Percentiles rank a stretch among this genome's conserved stretches.
Evolutionary conservation across 805 yeast species (phyloP).

Genomic region (Blastobotrys mokoenaii): DNA sequence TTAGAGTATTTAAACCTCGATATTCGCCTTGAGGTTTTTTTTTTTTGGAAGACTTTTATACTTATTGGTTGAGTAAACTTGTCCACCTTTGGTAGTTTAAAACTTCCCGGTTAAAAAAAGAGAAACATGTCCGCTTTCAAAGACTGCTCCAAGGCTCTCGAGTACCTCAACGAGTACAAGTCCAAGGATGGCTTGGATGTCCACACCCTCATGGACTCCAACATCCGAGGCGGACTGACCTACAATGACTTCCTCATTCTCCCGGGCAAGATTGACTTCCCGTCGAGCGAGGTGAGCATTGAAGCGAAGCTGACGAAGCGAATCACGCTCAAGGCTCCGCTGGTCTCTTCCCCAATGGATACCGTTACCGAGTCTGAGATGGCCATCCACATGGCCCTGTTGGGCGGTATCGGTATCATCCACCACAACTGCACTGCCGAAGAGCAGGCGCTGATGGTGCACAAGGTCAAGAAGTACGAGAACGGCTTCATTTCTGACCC

Average conservation of each 20-base stretch:
- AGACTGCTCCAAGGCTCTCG: constrained; percentile 4
- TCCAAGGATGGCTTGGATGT: constrained; percentile 81
- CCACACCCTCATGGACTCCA: constrained; percentile 80
- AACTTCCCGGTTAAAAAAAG: not conserved
- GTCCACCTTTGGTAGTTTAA: no score
- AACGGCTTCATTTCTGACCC: constrained; percentile 97
- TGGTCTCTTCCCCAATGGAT: constrained; percentile 98
- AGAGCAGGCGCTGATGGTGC: constrained; percentile 98
- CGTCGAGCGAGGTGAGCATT: constrained; percentile 66
- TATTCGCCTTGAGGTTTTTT: no score
- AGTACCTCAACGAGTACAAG: constrained; percentile 47
- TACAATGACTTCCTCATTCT: constrained; percentile 92
- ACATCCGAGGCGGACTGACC: constrained; percentile 88
- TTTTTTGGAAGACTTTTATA: no score
- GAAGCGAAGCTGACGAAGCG: constrained; percentile 87
- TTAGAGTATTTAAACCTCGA: no score
- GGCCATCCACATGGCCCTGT: constrained; percentile 98
- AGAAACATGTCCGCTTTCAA: not conserved
- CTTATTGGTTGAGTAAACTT: no score
- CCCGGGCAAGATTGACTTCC: constrained; percentile 90
- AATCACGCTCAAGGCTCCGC: constrained; percentile 86
- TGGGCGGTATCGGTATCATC: constrained; percentile 98
- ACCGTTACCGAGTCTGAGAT: constrained; percentile 95
- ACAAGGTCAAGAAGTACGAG: constrained; percentile 91
- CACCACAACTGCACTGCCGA: constrained; percentile 96